These are phyloP conservation scores for Trichoderma guizhouense DNA, from an alignment of 2,329 filamentous ascomycete species.

Conservation along the genomic window DNA sequence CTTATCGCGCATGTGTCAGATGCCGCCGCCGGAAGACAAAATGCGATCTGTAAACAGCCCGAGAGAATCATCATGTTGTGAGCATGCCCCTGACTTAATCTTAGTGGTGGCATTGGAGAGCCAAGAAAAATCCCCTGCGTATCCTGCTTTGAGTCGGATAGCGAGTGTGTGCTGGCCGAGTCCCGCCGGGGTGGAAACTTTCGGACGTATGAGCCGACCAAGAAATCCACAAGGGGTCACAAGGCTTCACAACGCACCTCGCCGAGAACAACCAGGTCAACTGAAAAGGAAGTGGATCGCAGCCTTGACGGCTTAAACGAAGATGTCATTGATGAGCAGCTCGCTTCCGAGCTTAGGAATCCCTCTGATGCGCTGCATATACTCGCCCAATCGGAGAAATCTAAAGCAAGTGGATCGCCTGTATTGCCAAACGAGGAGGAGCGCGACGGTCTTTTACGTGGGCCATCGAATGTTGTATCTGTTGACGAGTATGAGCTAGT, in stretches of 20 bases:
- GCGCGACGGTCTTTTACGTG: background rate
- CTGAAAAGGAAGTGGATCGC: background rate
- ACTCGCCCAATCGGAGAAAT: background rate
- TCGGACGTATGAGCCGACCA: background rate
- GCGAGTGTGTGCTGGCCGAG: background rate
- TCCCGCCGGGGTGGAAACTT: slow-evolving; percentile 3
- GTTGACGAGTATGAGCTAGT: background rate
- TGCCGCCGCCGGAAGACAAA: slow-evolving; percentile 4
- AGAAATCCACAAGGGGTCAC: background rate
- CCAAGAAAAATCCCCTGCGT: background rate
- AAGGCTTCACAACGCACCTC: background rate
- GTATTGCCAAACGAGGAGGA: background rate
- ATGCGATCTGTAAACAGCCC: background rate
- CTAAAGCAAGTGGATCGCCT: background rate
- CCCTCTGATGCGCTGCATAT: slow-evolving; percentile 6
- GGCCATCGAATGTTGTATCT: background rate
- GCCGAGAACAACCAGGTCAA: background rate
- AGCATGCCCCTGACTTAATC: background rate
- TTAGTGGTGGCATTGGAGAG: background rate
- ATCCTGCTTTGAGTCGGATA: background rate
- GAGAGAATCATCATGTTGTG: background rate
- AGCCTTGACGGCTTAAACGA: background rate
- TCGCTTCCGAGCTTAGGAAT: background rate
- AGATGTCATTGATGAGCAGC: background rate
- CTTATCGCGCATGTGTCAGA: slow-evolving; percentile 5